Base-by-base conservation (phyloP, 176 grass and related monocot genomes). In the Otatea glauca region DNA sequence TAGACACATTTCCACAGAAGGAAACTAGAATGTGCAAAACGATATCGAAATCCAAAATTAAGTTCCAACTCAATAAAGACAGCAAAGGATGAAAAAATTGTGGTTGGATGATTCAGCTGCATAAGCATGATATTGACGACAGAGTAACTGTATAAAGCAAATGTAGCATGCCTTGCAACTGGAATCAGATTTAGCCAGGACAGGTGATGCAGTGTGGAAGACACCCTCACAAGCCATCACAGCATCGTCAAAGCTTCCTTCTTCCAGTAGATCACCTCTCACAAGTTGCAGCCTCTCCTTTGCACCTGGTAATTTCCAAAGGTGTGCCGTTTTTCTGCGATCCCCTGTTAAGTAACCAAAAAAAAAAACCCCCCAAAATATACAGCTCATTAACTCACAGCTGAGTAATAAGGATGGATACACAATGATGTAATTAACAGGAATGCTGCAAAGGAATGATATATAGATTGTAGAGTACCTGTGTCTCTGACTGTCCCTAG, bases 121-220 rank as follows among this genome's bases (percentile, higher is more conserved):
- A 29, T 29, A 29, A 29, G 29, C 29, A 1, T 69, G 39, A 55
- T 23, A 18, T 21, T 13, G 23, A 77, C 43, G 48, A 42, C 48
- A 27, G 5, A 49, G 45, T 24, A 0, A 16, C 5, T 47, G 49
- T 34, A 44, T 15, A 51, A 54, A 77, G 64, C 0, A 70, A 77
- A 65, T 72, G 35, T 0, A 72, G 42, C 79, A 79, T 92, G 63
- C 94, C 94, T 94, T 90, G 53, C 92, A 90, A 75, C 87, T 90
- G 35, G 94, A 93, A 84, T 97, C 94, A 25, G 79, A 84, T 80
- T 89, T 89, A 20, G 68, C 61, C 0, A 92, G 68, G 54, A 97
- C 92, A 55, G 95, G 95, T 21, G 95, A 92, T 74, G 95, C 95
- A 54, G 85, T 89, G 79, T 97, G 92, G 70, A 94, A 97, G 49